Conservation (phyloP, 164 flowering plant species). For the Magnolia changhungtana region DNA sequence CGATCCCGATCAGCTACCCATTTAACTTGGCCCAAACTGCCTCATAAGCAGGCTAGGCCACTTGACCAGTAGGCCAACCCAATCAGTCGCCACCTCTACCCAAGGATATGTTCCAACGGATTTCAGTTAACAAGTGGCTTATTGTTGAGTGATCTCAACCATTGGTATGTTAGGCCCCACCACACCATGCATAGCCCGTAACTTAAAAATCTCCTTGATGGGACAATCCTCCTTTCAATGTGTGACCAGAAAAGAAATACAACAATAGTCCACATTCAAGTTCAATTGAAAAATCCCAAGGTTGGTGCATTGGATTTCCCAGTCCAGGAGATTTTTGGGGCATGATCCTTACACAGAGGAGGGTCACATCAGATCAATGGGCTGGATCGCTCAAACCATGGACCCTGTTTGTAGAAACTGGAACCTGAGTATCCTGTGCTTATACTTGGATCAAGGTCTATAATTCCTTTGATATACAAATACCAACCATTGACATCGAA, state of each 20-base stretch:
- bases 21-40: not conserved
- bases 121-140: not conserved
- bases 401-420: not conserved
- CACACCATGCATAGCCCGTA: too few species aligned
- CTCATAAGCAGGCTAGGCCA: not conserved
- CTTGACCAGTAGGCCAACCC: not conserved
- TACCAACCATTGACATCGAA: slow-evolving; percentile 79
- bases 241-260: too few species aligned
- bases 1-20: too few species aligned
- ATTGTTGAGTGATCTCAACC: too few species aligned
- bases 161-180: too few species aligned
- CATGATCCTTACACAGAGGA: not conserved
- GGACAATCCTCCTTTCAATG: too few species aligned
- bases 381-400: not conserved
- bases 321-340: not conserved
- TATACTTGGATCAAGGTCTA: not conserved
- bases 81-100: not conserved
- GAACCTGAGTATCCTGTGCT: not conserved
- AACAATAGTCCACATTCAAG: too few species aligned
- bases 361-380: not conserved
- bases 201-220: too few species aligned
- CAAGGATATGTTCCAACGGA: not conserved
- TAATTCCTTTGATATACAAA: too few species aligned
- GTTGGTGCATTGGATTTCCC: not conserved
- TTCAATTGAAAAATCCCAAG: not conserved